phyloP scores from a whole-genome alignment of 148 eudicot genomes.

The Chenopodium album region DNA sequence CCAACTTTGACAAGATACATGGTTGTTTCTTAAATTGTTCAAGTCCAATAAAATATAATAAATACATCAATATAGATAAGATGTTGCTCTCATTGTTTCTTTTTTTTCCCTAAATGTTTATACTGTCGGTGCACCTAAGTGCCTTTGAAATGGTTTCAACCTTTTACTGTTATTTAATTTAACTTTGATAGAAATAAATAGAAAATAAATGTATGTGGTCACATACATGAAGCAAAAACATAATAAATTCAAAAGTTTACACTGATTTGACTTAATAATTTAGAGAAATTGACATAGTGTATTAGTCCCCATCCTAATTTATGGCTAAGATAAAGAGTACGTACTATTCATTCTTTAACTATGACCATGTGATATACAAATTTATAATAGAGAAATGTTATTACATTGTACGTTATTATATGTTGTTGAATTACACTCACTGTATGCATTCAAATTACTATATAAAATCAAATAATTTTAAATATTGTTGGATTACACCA shows the following conservation, averaged over 20 bases:
- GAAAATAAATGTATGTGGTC: too few relatives aligned
- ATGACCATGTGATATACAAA: too few relatives aligned
- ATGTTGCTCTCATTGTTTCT: slow-evolving; percentile 23
- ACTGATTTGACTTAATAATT: background rate
- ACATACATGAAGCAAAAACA: too few relatives aligned
- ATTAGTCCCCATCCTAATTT: background rate
- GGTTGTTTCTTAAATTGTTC: too few relatives aligned
- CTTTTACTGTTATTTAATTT: background rate
- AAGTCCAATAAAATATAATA: background rate
- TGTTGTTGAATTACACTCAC: too few relatives aligned
- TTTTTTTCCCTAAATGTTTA: background rate
- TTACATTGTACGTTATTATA: too few relatives aligned
- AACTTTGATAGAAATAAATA: background rate
- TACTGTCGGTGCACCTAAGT: slow-evolving; percentile 13
- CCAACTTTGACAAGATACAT: background rate
- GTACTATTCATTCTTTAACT: too few relatives aligned
- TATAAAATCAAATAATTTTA: too few relatives aligned
- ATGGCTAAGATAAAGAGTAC: background rate
- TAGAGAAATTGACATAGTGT: background rate
- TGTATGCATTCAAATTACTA: too few relatives aligned
- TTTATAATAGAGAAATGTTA: too few relatives aligned
- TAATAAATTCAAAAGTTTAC: background rate
- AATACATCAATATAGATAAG: slow-evolving; percentile 26
- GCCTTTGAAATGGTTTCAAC: background rate
- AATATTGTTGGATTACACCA: too few relatives aligned